Evolutionary conservation across 768 basidiomycete genomes (phyloP).

Genomic region (Tulasnella sp.): DNA sequence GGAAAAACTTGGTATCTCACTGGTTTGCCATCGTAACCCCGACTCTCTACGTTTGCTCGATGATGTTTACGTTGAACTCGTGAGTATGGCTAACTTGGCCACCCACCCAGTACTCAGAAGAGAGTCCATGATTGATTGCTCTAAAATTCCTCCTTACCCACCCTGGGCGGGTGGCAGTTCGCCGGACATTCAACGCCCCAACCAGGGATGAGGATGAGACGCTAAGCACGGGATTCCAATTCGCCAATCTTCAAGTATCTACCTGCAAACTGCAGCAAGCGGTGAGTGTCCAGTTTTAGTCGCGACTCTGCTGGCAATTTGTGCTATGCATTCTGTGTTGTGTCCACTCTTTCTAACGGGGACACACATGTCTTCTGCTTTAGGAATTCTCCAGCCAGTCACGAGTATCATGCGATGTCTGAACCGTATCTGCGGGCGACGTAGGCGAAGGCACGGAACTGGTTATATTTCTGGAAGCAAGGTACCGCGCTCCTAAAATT

Average conservation of each 20-base stretch:
- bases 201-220: background rate
- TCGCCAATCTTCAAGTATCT: background rate
- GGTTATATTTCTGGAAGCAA: background rate
- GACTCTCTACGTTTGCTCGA: background rate
- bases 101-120: background rate
- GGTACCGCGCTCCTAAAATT: background rate
- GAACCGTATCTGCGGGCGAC: background rate
- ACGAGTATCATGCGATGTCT: background rate
- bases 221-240: background rate
- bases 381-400: background rate
- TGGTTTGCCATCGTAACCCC: background rate
- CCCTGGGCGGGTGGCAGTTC: background rate
- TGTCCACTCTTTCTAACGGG: background rate
- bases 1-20: background rate
- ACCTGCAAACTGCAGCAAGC: background rate
- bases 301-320: background rate
- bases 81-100: background rate
- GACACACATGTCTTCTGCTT: background rate
- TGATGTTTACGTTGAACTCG: conserved; percentile 16
- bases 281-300: background rate
- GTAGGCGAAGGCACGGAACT: background rate
- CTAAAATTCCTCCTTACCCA: background rate
- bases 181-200: background rate
- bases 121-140: background rate
- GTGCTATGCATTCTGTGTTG: too few relatives aligned